Conservation (phyloP, 805 yeast species). For the Saccharomycopsis sp. region DNA sequence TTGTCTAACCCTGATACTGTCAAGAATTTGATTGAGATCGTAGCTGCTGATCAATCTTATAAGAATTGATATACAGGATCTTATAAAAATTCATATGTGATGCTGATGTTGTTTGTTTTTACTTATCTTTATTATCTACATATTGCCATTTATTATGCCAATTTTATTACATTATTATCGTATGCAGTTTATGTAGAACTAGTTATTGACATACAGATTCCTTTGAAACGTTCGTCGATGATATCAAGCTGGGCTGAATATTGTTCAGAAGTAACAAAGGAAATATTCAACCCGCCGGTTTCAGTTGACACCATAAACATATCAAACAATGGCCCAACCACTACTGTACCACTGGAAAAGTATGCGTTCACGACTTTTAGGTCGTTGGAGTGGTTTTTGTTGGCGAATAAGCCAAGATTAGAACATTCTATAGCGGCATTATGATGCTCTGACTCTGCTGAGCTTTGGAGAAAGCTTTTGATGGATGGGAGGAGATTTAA, state of each 20-base stretch:
- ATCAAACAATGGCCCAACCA: not conserved
- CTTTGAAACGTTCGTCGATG: not conserved
- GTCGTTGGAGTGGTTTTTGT: not conserved
- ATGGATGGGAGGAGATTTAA: not conserved
- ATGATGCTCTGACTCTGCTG: not conserved
- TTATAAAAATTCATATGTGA: not conserved
- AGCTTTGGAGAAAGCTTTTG: not conserved
- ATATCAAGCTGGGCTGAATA: not conserved
- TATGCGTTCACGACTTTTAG: not conserved
- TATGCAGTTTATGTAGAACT: too few relatives aligned
- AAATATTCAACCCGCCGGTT: not conserved
- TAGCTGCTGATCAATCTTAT: constrained; percentile 24
- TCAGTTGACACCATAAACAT: not conserved
- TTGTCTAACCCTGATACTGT: constrained; percentile 73
- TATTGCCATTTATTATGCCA: too few relatives aligned
- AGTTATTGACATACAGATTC: not conserved
- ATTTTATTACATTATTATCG: too few relatives aligned
- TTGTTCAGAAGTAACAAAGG: not conserved
- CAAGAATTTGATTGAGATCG: constrained; percentile 53
- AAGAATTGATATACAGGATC: not conserved
- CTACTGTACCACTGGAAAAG: not conserved
- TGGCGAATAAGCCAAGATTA: not conserved
- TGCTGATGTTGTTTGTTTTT: too few relatives aligned
- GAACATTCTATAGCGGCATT: not conserved
- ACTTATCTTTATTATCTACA: too few relatives aligned